A percentile compares a stretch with the other conserved stretches of the same genome.
Evolutionary conservation across 306 rosid species (phyloP).

Genomic region (Quercus glauca): DNA sequence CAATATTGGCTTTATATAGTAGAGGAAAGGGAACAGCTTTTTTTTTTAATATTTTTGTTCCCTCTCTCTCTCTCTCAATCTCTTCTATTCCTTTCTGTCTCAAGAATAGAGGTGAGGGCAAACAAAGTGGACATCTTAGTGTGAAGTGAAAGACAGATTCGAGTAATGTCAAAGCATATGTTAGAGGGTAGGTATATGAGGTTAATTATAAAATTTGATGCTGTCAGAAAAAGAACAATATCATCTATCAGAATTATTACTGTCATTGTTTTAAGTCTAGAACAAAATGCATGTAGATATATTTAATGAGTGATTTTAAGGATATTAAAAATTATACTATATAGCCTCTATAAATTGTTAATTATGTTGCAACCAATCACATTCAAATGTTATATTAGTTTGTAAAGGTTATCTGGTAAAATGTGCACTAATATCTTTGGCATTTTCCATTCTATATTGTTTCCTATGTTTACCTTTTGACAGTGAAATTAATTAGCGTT

Average conservation of each 20-base stretch:
- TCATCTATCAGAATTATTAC: neutral
- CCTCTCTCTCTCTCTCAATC: neutral
- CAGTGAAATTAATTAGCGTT: slow-evolving; percentile 14
- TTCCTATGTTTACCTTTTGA: no score
- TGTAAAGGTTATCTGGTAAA: no score
- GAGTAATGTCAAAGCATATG: neutral
- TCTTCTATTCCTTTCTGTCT: neutral
- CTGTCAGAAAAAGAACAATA: neutral
- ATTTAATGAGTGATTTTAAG: no score
- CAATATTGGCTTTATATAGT: slow-evolving; percentile 39
- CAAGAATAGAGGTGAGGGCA: neutral
- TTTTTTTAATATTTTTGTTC: neutral
- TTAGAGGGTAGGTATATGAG: neutral
- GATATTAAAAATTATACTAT: no score
- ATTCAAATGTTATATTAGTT: no score
- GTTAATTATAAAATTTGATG: neutral
- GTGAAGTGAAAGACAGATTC: slow-evolving; percentile 12
- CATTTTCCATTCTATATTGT: no score
- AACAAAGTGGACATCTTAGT: neutral
- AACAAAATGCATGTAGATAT: neutral
- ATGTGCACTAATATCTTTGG: no score
- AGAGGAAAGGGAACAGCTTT: neutral
- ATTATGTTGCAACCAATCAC: no score
- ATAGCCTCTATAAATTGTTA: no score
- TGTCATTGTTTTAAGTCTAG: no score